A percentile compares a stretch with the other conserved stretches of the same genome.
phyloP scores from a whole-genome alignment of 306 rosid genomes.

The Betula pendula region DNA sequence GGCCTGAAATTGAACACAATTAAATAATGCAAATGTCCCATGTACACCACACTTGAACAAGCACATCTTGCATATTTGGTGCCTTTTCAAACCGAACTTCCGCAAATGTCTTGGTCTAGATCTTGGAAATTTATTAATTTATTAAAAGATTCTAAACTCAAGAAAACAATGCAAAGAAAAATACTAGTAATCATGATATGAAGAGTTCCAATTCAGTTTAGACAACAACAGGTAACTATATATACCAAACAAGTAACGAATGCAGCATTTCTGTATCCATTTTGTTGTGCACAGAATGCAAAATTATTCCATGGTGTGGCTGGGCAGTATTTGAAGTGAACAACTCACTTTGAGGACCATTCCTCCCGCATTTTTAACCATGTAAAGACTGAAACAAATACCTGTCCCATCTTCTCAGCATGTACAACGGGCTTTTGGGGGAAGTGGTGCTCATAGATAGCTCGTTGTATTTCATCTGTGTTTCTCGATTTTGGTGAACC shows the following conservation, averaged over 20 bases:
- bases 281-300: neutral
- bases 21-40: neutral
- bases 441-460: too few relatives aligned
- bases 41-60: neutral
- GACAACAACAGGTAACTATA: neutral
- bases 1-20: slow-evolving; percentile 17
- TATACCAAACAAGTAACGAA: neutral
- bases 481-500: too few relatives aligned
- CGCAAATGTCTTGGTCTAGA: neutral
- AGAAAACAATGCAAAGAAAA: neutral
- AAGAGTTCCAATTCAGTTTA: neutral
- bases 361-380: neutral
- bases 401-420: too few relatives aligned
- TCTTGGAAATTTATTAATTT: neutral
- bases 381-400: neutral
- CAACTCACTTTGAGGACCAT: neutral
- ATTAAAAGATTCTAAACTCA: neutral
- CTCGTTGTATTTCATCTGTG: too few relatives aligned
- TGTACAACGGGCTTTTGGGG: too few relatives aligned
- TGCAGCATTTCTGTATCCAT: neutral
- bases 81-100: neutral
- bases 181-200: neutral
- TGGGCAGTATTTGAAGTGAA: neutral
- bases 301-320: neutral
- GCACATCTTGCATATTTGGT: neutral